Evolutionary conservation across 2,329 filamentous ascomycete genomes (phyloP), one percentile per base, ranked within the genome.

Genomic region (Kalmusia sp.): DNA sequence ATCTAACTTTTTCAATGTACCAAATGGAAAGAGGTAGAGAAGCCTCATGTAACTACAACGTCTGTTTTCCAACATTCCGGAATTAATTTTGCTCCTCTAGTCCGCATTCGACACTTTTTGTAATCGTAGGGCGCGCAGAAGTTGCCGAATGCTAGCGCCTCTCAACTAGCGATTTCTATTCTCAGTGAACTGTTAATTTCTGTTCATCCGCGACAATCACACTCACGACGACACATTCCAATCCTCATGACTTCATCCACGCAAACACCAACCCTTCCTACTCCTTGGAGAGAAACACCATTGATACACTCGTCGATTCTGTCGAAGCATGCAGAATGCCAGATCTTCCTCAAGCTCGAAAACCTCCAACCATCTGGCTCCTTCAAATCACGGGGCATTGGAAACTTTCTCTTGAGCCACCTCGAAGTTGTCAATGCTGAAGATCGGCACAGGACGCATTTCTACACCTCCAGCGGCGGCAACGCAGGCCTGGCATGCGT

Each of bases 401-500:
- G 89, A 34, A 84, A 89, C 69, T 81, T 88, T 65, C 85, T 91
- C 65, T 79, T 85, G 35, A 76, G 79, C 49, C 62, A 66, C 49
- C 73, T 77, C 6, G 67, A 44, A 65, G 67, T 21, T 65, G 69
- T 39, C 17, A 62, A 8, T 55, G 67, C 31, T 15, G 14, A 40
- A 0, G 41, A 46, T 7, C 33, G 35, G 53, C 22, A 49, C 12
- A 41, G 43, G 7, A 76, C 81, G 1, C 88, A 89, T 77, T 93
- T 93, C 82, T 93, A 90, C 78, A 88, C 83, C 67, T 87, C 87
- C 8, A 89, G 85, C 1, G 90, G 89, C 53, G 91, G 91, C 45
- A 95, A 95, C 68, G 91, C 91, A 1, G 91, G 91, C 1, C 83
- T 96, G 1, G 91, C 90, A 0, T 90, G 88, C 64, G 89, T 90